Conservation (phyloP, 2,329 filamentous ascomycete genomes). For the Emergomyces africanus region DNA sequence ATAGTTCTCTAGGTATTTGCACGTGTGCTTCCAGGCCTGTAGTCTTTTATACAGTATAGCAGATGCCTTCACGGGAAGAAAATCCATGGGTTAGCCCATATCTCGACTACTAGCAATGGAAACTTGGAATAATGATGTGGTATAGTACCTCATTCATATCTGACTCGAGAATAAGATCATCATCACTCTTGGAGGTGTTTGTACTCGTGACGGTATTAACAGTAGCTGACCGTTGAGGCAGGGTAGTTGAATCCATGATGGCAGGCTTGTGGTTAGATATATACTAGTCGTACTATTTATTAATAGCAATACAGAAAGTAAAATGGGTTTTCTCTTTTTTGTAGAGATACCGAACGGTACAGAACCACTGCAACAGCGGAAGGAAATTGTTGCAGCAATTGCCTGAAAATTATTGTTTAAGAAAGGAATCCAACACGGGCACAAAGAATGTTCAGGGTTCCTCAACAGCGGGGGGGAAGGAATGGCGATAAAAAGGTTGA, state of each 20-base stretch:
- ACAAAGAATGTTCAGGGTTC: background rate
- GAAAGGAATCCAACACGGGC: too few relatives aligned
- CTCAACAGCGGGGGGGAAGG: too few relatives aligned
- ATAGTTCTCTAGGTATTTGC: conserved; percentile 84
- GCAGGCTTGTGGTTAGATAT: background rate
- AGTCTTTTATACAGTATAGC: conserved; percentile 74
- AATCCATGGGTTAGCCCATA: background rate
- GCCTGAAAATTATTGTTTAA: background rate
- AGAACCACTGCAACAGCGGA: background rate
- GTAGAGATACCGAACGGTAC: background rate
- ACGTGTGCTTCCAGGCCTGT: conserved; percentile 91
- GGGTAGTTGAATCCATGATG: conserved; percentile 11
- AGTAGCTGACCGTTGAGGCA: conserved; percentile 21
- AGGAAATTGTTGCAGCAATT: background rate
- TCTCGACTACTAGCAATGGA: background rate
- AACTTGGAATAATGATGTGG: background rate
- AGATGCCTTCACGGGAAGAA: conserved; percentile 46
- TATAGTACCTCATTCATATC: conserved; percentile 29
- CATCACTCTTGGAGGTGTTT: conserved; percentile 11
- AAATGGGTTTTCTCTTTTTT: too few relatives aligned
- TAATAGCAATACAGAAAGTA: too few relatives aligned
- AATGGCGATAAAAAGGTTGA: background rate
- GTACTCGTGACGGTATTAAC: background rate
- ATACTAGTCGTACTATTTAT: too few relatives aligned
- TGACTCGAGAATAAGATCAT: conserved; percentile 23